Percentiles rank a stretch among this genome's conserved stretches.
phyloP scores from a whole-genome alignment of 192 early-diverging fungal species.

The Phycomyces nitens region DNA sequence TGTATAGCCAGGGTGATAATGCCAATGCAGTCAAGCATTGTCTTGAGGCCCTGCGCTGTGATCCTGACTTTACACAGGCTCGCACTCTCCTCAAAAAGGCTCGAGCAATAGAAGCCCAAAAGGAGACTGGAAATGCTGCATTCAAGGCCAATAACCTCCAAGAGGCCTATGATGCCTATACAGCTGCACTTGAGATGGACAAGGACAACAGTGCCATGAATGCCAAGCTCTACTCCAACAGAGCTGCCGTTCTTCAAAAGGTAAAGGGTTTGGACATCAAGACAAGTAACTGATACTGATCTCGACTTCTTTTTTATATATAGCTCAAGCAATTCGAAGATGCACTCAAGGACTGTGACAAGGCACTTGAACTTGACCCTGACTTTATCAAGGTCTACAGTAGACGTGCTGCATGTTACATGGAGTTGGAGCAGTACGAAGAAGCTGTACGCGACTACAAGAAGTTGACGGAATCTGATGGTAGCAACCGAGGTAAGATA shows the following conservation, averaged over 20 bases:
- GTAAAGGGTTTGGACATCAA: no score
- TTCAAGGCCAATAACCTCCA: conserved; percentile 55
- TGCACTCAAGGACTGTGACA: conserved; percentile 58
- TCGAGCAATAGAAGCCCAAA: conserved; percentile 58
- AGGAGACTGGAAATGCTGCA: conserved; percentile 71
- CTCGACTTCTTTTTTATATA: no score
- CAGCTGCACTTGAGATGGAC: conserved; percentile 62
- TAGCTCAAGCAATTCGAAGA: conserved; percentile 52
- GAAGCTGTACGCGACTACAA: conserved; percentile 80
- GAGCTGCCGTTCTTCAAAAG: conserved; percentile 70
- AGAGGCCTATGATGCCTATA: conserved; percentile 68
- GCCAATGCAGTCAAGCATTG: conserved; percentile 50
- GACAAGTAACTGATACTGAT: no score
- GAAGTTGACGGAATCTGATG: conserved; percentile 53
- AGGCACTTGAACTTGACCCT: conserved; percentile 60
- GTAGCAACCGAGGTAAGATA: conserved; percentile 53
- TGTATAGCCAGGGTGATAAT: conserved; percentile 69
- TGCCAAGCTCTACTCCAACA: conserved; percentile 71
- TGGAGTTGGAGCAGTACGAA: conserved; percentile 71
- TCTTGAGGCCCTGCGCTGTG: conserved; percentile 63
- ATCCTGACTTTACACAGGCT: conserved; percentile 74
- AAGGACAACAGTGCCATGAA: conserved; percentile 57
- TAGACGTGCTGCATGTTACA: conserved; percentile 69
- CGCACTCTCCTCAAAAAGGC: conserved; percentile 61
- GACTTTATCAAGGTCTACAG: conserved; percentile 73